Conservation (phyloP, 2,329 filamentous ascomycete species). For the Colletotrichum magnum region DNA sequence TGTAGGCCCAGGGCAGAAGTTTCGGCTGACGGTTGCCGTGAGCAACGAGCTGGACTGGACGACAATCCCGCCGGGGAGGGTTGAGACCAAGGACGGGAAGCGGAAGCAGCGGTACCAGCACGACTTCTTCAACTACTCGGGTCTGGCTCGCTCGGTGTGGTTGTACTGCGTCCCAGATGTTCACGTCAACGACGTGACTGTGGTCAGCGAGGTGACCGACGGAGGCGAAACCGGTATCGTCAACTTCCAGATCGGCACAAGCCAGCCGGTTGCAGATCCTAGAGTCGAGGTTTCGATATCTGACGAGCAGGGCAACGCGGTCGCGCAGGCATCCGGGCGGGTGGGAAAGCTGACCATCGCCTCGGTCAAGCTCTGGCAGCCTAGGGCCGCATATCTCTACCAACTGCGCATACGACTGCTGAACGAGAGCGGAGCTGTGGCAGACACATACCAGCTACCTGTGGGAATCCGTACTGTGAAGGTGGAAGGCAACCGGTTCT, state of each 20-base stretch:
- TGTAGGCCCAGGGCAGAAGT: conserved; percentile 42
- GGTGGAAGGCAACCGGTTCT: conserved; percentile 43
- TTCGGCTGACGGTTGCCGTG: conserved; percentile 49
- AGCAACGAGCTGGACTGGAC: conserved; percentile 48
- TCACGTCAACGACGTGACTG: conserved; percentile 44
- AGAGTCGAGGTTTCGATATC: conserved; percentile 10
- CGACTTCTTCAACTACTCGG: conserved; percentile 50
- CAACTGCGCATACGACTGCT: conserved; percentile 32
- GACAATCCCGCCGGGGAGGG: conserved; percentile 47
- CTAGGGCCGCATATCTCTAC: conserved; percentile 47
- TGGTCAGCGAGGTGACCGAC: conserved; percentile 43
- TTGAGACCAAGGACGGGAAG: conserved; percentile 41
- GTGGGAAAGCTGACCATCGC: conserved; percentile 39
- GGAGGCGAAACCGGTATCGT: conserved; percentile 23
- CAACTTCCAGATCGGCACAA: conserved; percentile 33
- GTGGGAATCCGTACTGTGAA: conserved; percentile 45
- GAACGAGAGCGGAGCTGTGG: conserved; percentile 32
- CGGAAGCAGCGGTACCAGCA: conserved; percentile 46
- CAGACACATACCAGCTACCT: conserved; percentile 43
- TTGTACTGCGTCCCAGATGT: conserved; percentile 45
- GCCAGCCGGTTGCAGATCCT: neutral
- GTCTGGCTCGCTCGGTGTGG: conserved; percentile 48
- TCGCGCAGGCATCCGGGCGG: conserved; percentile 26
- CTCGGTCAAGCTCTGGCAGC: conserved; percentile 46
- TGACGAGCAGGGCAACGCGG: conserved; percentile 32